Percentiles rank a stretch among this genome's conserved stretches.
These are phyloP conservation scores for Colletotrichum karsti DNA, from an alignment of 2,329 filamentous ascomycete genomes.

Conservation along the genomic window DNA sequence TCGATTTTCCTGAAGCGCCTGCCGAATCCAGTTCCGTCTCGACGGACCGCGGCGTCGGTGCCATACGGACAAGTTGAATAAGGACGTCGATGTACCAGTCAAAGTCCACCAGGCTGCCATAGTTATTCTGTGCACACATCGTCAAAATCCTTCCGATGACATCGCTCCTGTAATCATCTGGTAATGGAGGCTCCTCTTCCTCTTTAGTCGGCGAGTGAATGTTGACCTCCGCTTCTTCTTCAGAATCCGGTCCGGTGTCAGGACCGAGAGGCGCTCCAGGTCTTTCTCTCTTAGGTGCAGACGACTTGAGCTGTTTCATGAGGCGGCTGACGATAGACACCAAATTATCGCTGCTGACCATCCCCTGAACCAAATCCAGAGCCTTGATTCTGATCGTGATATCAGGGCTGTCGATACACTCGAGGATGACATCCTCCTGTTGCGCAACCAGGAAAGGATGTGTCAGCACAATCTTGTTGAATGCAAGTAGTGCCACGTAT, in stretches of 20 bases:
- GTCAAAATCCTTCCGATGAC: conserved; percentile 85
- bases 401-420: conserved; percentile 94
- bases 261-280: conserved; percentile 52
- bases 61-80: conserved; percentile 81
- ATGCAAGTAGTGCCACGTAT: conserved; percentile 94
- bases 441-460: conserved; percentile 89
- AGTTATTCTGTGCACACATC: conserved; percentile 92
- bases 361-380: conserved; percentile 88
- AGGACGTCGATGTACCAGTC: conserved; percentile 97
- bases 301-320: conserved; percentile 83
- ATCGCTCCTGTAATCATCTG: conserved; percentile 85
- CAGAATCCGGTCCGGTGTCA: conserved; percentile 54
- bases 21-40: conserved; percentile 46
- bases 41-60: conserved; percentile 57
- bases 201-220: conserved; percentile 43
- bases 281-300: conserved; percentile 60
- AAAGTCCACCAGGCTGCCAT: conserved; percentile 86
- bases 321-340: conserved; percentile 85
- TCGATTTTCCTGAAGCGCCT: conserved; percentile 35
- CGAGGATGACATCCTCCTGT: conserved; percentile 95
- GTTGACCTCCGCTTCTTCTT: conserved; percentile 57
- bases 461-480: conserved; percentile 91
- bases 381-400: conserved; percentile 96
- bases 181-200: conserved; percentile 68
- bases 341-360: conserved; percentile 90